Conservation (phyloP, 1,284 basidiomycete species). For the Pterula multifida region DNA sequence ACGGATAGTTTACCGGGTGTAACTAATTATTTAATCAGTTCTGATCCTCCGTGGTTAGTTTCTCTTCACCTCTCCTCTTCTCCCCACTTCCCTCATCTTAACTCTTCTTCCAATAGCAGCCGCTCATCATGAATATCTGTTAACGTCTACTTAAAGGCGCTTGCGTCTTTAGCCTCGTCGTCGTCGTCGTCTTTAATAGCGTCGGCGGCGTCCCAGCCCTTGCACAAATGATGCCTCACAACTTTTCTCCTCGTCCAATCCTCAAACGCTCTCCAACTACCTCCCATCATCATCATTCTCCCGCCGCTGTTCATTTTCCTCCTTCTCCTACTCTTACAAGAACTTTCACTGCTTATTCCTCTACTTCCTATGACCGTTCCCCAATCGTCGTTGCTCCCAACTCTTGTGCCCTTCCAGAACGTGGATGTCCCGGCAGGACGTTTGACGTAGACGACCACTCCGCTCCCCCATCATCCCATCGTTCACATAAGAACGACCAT, state of each 20-base stretch:
- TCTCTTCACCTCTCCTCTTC: background rate
- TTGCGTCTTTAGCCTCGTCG: background rate
- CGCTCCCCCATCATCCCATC: conserved; percentile 6
- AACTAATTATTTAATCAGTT: background rate
- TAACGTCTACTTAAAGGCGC: background rate
- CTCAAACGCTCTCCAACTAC: conserved; percentile 21
- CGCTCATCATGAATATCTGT: background rate
- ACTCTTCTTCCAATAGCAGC: background rate
- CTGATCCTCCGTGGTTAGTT: background rate
- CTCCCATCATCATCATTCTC: conserved; percentile 13
- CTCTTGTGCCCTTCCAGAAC: conserved; percentile 53
- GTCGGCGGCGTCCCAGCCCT: background rate
- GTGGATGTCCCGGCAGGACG: conserved; percentile 57
- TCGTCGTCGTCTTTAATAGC: background rate
- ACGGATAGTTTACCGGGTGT: background rate
- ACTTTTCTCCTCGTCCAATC: conserved; percentile 24
- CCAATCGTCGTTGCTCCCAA: conserved; percentile 58
- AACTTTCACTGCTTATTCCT: conserved; percentile 43
- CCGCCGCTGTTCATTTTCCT: conserved; percentile 38
- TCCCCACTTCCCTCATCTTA: background rate
- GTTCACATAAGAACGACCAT: conserved; percentile 24
- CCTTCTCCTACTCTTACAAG: conserved; percentile 42
- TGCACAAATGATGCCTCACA: conserved; percentile 2
- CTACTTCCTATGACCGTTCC: conserved; percentile 53
- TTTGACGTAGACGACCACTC: conserved; percentile 32